These are phyloP conservation scores for Moesziomyces sp. DNA, from an alignment of 1,284 basidiomycete genomes.

Conservation along the genomic window DNA sequence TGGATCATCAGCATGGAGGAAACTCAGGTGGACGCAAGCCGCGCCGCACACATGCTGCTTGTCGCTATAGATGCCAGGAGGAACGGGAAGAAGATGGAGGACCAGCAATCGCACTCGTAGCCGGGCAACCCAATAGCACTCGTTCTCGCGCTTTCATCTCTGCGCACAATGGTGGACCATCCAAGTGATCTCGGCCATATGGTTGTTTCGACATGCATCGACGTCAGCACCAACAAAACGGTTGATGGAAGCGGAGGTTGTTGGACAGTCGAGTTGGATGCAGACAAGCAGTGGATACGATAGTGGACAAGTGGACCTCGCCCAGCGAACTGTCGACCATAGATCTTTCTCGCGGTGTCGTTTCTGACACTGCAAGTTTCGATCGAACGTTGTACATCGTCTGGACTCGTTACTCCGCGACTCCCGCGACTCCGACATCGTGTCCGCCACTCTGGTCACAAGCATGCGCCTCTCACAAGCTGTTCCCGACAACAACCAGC, in stretches of 20 bases:
- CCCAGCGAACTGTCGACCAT: no score
- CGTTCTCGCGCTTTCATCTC: conserved; percentile 8
- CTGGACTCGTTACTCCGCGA: background rate
- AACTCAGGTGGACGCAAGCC: background rate
- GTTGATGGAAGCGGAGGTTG: background rate
- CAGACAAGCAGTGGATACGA: no score
- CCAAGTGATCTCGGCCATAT: background rate
- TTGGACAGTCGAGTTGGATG: background rate
- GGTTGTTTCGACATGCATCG: conserved; percentile 12
- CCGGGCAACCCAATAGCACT: conserved; percentile 35
- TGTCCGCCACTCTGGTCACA: background rate
- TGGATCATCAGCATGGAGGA: conserved; percentile 2
- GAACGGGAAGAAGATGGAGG: conserved; percentile 6
- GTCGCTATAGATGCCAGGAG: background rate
- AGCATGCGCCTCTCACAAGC: background rate
- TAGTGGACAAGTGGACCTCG: no score
- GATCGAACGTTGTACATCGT: background rate
- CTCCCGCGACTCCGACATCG: background rate
- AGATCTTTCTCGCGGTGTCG: no score
- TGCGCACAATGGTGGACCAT: background rate
- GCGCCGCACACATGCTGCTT: no score
- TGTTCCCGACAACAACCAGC: background rate
- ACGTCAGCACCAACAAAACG: background rate
- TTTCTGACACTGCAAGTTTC: no score
- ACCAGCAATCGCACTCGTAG: conserved; percentile 32